Evolutionary conservation across 805 yeast species (phyloP), one percentile per base, ranked within the genome.

Genomic region (Sugiyamaella smithiae): DNA sequence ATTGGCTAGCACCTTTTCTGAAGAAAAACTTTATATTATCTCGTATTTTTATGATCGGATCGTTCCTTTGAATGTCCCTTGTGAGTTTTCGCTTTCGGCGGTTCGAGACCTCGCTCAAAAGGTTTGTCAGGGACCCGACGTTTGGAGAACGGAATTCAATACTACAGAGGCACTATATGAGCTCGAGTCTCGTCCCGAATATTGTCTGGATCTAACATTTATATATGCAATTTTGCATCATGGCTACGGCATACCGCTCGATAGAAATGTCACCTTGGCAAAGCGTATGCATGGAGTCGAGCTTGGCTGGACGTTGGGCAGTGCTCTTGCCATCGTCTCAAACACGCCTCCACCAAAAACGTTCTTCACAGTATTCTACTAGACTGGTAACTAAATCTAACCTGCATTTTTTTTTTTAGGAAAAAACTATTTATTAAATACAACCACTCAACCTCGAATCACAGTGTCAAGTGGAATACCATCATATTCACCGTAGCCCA

Each of bases 251-350:
- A 88, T 91, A 55, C 97, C 97, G 55, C 75, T 87, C 50, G 74
- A 77, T 55, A 81, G 98, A 66, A 96, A 89, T 66, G 78, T 91
- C 57, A 86, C 80, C 65, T 90, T 97, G 1, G 97, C 96, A 7
- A 82, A 88, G 71, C 88, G 79, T 61, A 86, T 93, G 57, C 84
- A 81, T 44, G 81, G 82, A 61, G 87, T 87, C 61, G 98, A 93
- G 70, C 76, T 91, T 43, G 98, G 98, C 32, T 91, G 99, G 99
- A 89, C 97, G 71, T 75, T 91, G 48, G 99, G 99, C 58, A 98
- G 97, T 1, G 86, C 97, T 1, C 31, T 55, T 9, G 40, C 47
- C 11, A 22, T 50, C 35, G 29, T 53, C 17, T 46, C 45, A 2
- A 22, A 40, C 19, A 24, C 35, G 20, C 25, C 42, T 40, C 22